A percentile compares a stretch with the other conserved stretches of the same genome.
phyloP scores from a whole-genome alignment of 2,329 filamentous ascomycete species.

The Clarireedia hainanense region DNA sequence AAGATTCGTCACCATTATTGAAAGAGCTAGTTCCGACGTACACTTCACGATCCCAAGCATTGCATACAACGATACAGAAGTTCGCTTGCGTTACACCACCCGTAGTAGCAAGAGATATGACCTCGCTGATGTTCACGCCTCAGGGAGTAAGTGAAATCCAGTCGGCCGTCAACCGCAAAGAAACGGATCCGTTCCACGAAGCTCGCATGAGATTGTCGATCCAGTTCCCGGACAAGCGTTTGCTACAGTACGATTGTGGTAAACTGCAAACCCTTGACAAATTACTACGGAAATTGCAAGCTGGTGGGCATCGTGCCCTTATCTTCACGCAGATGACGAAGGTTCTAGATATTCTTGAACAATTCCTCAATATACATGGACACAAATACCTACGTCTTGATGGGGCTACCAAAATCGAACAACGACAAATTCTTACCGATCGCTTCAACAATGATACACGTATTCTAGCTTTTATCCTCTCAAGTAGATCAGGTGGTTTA shows the following conservation, averaged over 20 bases:
- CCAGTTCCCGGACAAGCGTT: conserved; percentile 89
- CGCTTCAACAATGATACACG: conserved; percentile 92
- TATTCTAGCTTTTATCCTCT: conserved; percentile 92
- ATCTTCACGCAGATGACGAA: conserved; percentile 99
- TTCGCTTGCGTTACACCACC: conserved; percentile 91
- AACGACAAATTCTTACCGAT: conserved; percentile 89
- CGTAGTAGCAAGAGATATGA: conserved; percentile 73
- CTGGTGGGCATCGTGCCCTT: conserved; percentile 83
- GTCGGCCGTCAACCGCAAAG: conserved; percentile 48
- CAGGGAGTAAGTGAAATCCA: conserved; percentile 50
- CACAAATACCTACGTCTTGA: conserved; percentile 95
- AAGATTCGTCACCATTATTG: conserved; percentile 58
- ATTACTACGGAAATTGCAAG: conserved; percentile 77
- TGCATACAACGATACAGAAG: conserved; percentile 72
- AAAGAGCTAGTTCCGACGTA: conserved; percentile 65
- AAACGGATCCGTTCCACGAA: conserved; percentile 83
- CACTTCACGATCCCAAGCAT: conserved; percentile 59
- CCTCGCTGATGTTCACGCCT: conserved; percentile 56
- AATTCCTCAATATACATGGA: conserved; percentile 95
- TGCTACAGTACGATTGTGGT: conserved; percentile 96
- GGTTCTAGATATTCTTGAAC: conserved; percentile 92
- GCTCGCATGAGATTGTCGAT: conserved; percentile 88
- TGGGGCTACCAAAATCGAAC: conserved; percentile 92
- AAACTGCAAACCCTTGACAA: conserved; percentile 88
- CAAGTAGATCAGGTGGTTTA: conserved; percentile 85